Evolutionary conservation across 345 rosid genomes (phyloP).

Genomic region (Arabis hirsuta): DNA sequence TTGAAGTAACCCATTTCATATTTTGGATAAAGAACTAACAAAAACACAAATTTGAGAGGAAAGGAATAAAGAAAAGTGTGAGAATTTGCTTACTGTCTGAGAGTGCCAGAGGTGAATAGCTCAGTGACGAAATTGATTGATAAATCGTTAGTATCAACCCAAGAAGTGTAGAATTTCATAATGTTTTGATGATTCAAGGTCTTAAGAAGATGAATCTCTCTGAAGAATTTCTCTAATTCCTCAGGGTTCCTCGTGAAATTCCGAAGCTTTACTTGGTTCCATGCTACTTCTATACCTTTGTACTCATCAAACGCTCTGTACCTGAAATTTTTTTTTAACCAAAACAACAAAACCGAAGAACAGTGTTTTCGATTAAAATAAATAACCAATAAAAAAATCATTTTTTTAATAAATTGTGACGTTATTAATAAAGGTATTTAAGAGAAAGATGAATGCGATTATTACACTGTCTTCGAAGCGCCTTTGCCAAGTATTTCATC

Average conservation of each 20-base stretch:
- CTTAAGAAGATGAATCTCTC: conserved; percentile 95
- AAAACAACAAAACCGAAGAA: conserved; percentile 24
- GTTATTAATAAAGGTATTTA: conserved; percentile 14
- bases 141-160: conserved; percentile 85
- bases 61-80: not conserved
- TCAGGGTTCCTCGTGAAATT: conserved; percentile 88
- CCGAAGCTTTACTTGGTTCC: conserved; percentile 97
- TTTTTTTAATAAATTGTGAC: conserved; percentile 16
- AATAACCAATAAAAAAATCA: not conserved
- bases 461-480: conserved; percentile 96
- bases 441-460: conserved; percentile 46
- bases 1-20: conserved; percentile 26
- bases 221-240: conserved; percentile 85
- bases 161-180: conserved; percentile 90
- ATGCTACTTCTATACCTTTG: conserved; percentile 93
- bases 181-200: conserved; percentile 90
- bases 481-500: conserved; percentile 96
- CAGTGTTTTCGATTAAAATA: conserved; percentile 28
- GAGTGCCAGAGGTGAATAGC: conserved; percentile 95
- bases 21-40: not conserved
- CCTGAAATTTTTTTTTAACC: conserved; percentile 45
- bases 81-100: conserved; percentile 64
- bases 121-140: conserved; percentile 97
- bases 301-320: conserved; percentile 92
- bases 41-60: not conserved